Evolutionary conservation across 2,329 filamentous ascomycete species (phyloP).

Genomic region (Rugonectria rugulosa): DNA sequence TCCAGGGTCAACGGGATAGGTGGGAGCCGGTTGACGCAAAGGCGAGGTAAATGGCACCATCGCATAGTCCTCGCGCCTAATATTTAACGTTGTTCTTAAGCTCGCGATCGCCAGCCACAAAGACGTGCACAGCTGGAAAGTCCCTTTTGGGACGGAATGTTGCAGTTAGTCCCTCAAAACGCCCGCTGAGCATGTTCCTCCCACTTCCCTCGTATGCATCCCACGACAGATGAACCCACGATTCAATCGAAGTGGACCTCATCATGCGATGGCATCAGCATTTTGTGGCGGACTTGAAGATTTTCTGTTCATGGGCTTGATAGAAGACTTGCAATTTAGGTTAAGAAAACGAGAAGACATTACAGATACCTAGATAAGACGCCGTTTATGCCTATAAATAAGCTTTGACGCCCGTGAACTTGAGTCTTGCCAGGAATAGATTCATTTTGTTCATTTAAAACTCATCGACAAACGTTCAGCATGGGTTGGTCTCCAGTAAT

Average conservation of each 20-base stretch:
- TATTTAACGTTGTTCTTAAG: neutral
- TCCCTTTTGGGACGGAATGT: neutral
- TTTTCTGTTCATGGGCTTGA: neutral
- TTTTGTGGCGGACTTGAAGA: neutral
- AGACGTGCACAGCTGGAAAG: conserved; percentile 2
- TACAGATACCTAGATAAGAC: too few species aligned
- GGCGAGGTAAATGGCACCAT: conserved; percentile 13
- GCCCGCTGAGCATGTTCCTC: neutral
- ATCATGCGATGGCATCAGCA: neutral
- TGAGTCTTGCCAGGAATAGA: neutral
- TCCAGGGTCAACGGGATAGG: conserved; percentile 1
- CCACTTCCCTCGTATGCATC: neutral
- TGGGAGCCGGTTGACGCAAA: conserved; percentile 19
- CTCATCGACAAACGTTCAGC: too few species aligned
- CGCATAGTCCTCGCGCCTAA: neutral
- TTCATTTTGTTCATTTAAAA: neutral
- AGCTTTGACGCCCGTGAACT: neutral
- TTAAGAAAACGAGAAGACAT: neutral
- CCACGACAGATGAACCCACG: neutral
- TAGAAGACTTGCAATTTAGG: neutral
- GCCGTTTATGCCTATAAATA: conserved; percentile 5
- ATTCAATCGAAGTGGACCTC: neutral
- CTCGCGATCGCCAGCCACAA: conserved; percentile 15
- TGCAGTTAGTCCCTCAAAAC: neutral
- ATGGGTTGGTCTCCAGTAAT: conserved; percentile 7